Evolutionary conservation across 2,329 filamentous ascomycete species (phyloP).

Genomic region (Teratosphaeria viscida): DNA sequence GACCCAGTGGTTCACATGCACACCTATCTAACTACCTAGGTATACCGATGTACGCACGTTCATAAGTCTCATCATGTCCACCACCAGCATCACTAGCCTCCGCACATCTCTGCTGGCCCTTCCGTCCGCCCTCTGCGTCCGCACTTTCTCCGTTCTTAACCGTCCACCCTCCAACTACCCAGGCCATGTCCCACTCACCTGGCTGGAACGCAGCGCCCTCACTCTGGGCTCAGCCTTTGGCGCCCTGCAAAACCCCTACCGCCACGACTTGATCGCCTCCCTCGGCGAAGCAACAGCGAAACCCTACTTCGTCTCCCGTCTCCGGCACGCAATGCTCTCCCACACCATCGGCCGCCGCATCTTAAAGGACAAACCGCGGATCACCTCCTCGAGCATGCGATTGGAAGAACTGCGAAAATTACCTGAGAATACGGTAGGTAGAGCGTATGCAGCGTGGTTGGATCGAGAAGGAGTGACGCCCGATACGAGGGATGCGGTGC

Average conservation of each 20-base stretch:
- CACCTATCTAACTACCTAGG: neutral
- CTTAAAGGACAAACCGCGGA: slow-evolving; percentile 77
- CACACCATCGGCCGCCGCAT: slow-evolving; percentile 79
- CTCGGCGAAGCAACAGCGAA: slow-evolving; percentile 92
- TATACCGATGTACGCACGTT: too few species aligned
- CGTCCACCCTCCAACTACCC: slow-evolving; percentile 81
- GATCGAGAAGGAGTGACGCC: slow-evolving; percentile 87
- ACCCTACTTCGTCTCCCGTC: slow-evolving; percentile 86
- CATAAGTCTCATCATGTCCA: neutral
- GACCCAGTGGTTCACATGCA: neutral
- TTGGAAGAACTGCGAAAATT: slow-evolving; percentile 61
- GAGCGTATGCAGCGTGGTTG: slow-evolving; percentile 80
- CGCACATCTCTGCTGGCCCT: slow-evolving; percentile 14
- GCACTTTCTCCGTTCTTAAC: slow-evolving; percentile 69
- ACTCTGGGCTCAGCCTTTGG: slow-evolving; percentile 51
- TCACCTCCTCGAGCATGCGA: slow-evolving; percentile 62
- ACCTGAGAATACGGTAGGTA: slow-evolving; percentile 64
- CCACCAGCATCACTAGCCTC: neutral
- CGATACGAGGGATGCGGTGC: slow-evolving; percentile 71
- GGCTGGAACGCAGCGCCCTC: slow-evolving; percentile 63
- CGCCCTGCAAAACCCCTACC: slow-evolving; percentile 61
- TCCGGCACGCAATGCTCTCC: slow-evolving; percentile 83
- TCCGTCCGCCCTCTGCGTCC: slow-evolving; percentile 24
- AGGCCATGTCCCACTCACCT: slow-evolving; percentile 81
- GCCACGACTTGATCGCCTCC: slow-evolving; percentile 84